Evolutionary conservation across 352 stramenopile species (phyloP), one percentile per base, ranked within the genome.

Genomic region (Globisporangium carolinianum): DNA sequence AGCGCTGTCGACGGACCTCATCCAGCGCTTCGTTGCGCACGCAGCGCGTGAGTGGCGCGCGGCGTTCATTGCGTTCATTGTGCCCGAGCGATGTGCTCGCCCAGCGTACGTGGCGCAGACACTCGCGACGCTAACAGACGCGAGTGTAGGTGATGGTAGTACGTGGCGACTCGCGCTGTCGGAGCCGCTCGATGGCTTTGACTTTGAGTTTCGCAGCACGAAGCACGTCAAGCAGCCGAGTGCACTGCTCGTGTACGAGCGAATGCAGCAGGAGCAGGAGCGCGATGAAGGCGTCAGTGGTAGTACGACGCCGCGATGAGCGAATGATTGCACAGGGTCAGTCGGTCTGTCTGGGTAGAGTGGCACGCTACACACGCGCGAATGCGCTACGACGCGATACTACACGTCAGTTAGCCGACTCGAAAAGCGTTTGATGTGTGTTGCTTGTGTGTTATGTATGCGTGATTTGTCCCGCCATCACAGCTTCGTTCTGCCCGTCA

Each of bases 141-240:
- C 24, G 24, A 18, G 48, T 41, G 24, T 5, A 38, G 14, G 9
- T 15, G 49, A 3, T 5, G n/a, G 4, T 3, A 15, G 9, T 17
- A 38, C 42, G 11, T 87, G 76, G 74, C 56, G 58, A 6, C 35
- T 89, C 24, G 67, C 47, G 39, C 36, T 53, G 42, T 59, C 68
- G 8, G 60, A 75, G 56, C 18, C 67, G 12, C 67, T 88, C 9
- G 65, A 65, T 1, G 67, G 73, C 37, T 73, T 68, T 38, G 57
- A 63, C 24, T 91, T 91, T 62, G 79, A 91, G 62, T 87, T 89
- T 51, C 56, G 71, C n/a, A 53, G 43, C 57, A 77, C 58, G 54
- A 78, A 86, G 57, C 70, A 58, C n/a, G 74, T 92, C 38, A 78
- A 75, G 43, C 81, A 92, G 61, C 82, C 82, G 15, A 90, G 77